Evolutionary conservation across 371 early-diverging fungal genomes (phyloP).

Genomic region (Mortierella sp.): DNA sequence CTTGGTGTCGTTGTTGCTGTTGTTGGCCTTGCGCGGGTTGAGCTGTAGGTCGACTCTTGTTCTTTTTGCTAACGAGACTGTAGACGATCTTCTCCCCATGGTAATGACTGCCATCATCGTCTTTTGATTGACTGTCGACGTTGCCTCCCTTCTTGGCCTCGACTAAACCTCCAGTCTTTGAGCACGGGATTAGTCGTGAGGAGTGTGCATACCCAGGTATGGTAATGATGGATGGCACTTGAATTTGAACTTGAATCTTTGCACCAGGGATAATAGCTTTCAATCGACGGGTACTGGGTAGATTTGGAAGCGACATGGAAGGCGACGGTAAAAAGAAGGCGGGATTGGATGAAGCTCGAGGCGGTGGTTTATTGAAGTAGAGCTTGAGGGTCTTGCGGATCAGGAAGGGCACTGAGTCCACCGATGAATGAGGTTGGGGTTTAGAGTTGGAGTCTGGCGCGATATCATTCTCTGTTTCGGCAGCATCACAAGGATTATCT

Average conservation of each 20-base stretch:
- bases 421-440: neutral
- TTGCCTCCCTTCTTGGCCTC: slow-evolving; percentile 3
- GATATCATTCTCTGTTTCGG: neutral
- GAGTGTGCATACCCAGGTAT: slow-evolving; percentile 39
- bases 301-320: slow-evolving; percentile 42
- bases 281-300: slow-evolving; percentile 46
- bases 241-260: slow-evolving; percentile 44
- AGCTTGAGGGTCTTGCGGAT: slow-evolving; percentile 47
- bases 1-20: neutral
- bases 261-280: slow-evolving; percentile 53
- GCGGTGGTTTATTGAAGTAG: slow-evolving; percentile 30
- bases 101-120: neutral
- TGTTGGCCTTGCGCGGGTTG: neutral
- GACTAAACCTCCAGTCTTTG: slow-evolving; percentile 31
- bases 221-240: slow-evolving; percentile 38
- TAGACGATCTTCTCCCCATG: neutral
- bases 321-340: slow-evolving; percentile 32
- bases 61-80: neutral
- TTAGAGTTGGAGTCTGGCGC: neutral
- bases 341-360: slow-evolving; percentile 13
- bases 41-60: neutral
- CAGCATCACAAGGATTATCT: neutral
- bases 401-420: slow-evolving; percentile 25
- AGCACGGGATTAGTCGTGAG: slow-evolving; percentile 32
- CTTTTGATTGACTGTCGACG: neutral